A percentile compares a stretch with the other conserved stretches of the same genome.
Conservation (phyloP, 2,329 filamentous ascomycete species). For the Phialophora tarda region DNA sequence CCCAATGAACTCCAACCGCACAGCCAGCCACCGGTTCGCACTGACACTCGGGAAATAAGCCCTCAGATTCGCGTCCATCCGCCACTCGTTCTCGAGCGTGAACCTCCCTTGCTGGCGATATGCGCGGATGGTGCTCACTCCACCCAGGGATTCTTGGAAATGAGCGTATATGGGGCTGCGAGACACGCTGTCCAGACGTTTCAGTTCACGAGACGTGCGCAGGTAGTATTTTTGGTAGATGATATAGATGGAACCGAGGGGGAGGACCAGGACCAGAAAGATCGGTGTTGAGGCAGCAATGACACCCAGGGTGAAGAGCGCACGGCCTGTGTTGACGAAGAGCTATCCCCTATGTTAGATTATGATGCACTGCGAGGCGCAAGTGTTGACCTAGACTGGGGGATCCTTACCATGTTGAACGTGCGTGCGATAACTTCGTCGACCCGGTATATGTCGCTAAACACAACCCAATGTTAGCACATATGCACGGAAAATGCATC, state of each 20-base stretch:
- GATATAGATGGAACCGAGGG: constrained; percentile 79
- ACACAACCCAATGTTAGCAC: neutral
- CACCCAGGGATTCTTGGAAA: constrained; percentile 95
- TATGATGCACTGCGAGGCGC: neutral
- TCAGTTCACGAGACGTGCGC: constrained; percentile 92
- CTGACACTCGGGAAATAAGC: constrained; percentile 97
- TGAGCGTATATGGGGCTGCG: constrained; percentile 97
- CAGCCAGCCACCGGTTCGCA: constrained; percentile 90
- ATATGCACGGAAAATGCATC: neutral
- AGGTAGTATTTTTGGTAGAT: constrained; percentile 98
- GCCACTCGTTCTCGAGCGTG: constrained; percentile 93
- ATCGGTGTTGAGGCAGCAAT: constrained; percentile 81
- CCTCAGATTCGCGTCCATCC: constrained; percentile 89
- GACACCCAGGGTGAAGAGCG: constrained; percentile 82
- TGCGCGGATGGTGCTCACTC: constrained; percentile 92
- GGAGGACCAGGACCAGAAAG: constrained; percentile 81
- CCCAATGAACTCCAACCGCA: constrained; percentile 93
- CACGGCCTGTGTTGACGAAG: constrained; percentile 75
- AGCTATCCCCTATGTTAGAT: constrained; percentile 49
- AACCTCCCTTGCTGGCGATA: constrained; percentile 90
- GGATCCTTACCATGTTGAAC: constrained; percentile 81
- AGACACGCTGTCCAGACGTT: constrained; percentile 92
- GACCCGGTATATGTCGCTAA: constrained; percentile 66
- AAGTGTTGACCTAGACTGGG: neutral
- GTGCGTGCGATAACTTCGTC: constrained; percentile 94